Evolutionary conservation across 345 rosid genomes (phyloP), one percentile per base, ranked within the genome.

Genomic region (Camelina hispida): DNA sequence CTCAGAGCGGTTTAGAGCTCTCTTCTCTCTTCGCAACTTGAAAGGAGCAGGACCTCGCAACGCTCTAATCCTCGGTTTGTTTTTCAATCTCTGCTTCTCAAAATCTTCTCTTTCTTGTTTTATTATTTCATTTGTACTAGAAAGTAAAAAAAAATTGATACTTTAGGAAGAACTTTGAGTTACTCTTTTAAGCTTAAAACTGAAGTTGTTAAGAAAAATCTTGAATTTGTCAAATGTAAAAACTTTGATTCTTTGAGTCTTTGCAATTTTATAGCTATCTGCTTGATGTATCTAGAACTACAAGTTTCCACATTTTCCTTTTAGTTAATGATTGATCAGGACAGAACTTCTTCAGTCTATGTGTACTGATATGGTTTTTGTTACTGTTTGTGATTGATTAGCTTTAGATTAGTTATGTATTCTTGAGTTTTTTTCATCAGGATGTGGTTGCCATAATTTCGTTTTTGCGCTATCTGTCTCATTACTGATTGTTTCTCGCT

Each of bases 11-110:
- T 90, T 95, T 79, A 78, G 96, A 63, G 96, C 93, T 51, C 91
- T 92, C 74, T 95, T 92, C 83, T 95, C 99, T 67, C 94, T 92
- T 69, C 99, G 99, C 55, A 95, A 92, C 82, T 88, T 95, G 80
- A 89, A 83, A 79, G 99, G 99, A 52, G 67, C 90, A 0, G 94
- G 66, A 56, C 94, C 96, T 70, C 91, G 96, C 43, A 34, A 77
- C 43, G 97, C 98, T 78, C 91, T 95, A 20, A 80, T 95, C 68
- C 82, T 62, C 9, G 82, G 82, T 79, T 72, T 66, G 38, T 51
- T 70, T n/a, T 57, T 28, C 35, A 32, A 16, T 25, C 46, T 51
- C 48, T 48, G 7, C 52, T 73, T n/a, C 40, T 54, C 16, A 60
- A 16, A 0, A 17, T 66, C 20, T 37, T 47, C 8, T 25, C 18